phyloP scores from a whole-genome alignment of 1,284 basidiomycete species.

The Rhodotorula mucilaginosa region DNA sequence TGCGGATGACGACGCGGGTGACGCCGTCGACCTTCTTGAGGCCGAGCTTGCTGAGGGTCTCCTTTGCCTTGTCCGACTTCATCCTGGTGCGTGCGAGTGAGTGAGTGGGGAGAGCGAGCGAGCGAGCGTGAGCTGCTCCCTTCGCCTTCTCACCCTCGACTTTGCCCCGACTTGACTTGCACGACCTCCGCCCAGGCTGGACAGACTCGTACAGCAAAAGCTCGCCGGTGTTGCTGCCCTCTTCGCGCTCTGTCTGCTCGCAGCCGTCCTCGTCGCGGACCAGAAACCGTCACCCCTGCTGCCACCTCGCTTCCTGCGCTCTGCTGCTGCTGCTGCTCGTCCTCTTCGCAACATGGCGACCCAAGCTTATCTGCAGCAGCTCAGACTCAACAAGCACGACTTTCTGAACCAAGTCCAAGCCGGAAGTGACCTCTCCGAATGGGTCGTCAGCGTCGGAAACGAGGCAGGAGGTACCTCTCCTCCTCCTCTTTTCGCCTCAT shows the following conservation, averaged over 20 bases:
- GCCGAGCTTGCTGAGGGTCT: slow-evolving; percentile 65
- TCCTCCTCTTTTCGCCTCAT: neutral
- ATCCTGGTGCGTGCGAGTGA: neutral
- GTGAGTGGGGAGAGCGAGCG: neutral
- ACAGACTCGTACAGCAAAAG: neutral
- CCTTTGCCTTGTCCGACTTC: slow-evolving; percentile 24
- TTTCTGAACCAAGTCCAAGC: slow-evolving; percentile 55
- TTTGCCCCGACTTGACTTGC: neutral
- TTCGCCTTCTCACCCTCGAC: neutral
- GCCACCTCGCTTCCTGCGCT: slow-evolving; percentile 6
- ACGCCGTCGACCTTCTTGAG: slow-evolving; percentile 86
- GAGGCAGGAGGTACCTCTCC: slow-evolving; percentile 76
- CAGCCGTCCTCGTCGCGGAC: neutral
- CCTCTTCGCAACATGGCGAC: neutral
- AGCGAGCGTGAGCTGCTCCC: neutral
- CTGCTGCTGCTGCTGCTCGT: neutral
- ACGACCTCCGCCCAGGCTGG: neutral
- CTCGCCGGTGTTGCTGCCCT: neutral
- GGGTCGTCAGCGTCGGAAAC: slow-evolving; percentile 85
- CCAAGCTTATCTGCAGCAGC: slow-evolving; percentile 44
- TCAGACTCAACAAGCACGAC: slow-evolving; percentile 48
- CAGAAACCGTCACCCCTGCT: neutral
- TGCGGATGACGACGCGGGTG: slow-evolving; percentile 88
- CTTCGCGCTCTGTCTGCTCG: neutral
- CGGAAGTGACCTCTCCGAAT: slow-evolving; percentile 56